Evolutionary conservation across 2,329 filamentous ascomycete species (phyloP), one percentile per base, ranked within the genome.

Genomic region (Thelonectria rubi): DNA sequence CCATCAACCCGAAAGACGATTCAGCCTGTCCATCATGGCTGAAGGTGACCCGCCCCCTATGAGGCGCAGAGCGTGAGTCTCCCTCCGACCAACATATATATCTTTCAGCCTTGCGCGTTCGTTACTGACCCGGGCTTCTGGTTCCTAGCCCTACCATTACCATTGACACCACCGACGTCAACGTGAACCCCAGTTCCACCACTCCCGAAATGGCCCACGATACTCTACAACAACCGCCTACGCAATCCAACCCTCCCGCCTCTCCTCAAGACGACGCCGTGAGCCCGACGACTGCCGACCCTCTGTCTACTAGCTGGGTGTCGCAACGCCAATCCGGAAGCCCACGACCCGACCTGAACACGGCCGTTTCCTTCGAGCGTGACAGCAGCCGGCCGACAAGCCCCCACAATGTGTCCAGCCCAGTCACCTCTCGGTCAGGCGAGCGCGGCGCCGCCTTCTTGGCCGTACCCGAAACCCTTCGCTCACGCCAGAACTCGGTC

Each of bases 351-450:
- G 84, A 89, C 59, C 72, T 85, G 42, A 81, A 83, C 63, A 78
- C 81, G 14, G 80, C 84, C n/a, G 81, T 81, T 39, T 88, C 88
- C 1, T 89, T 91, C 67, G 89, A 91, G 18, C 87, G 80, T 66
- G 87, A 89, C 63, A 89, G 86, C 63, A 89, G 86, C 73, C 82
- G 88, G 60, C 90, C 90, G 1, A 89, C 86, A 12, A 92, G 89
- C 65, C 88, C 90, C 9, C 89, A 91, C 75, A 92, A 92, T 78
- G 82, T 92, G 51, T 90, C 88, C 26, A 87, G 80, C 64, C 84
- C 84, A 1, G 79, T 86, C 9, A 65, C 85, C 12, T 76, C 81
- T 17, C 78, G 78, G 15, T 76, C 74, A 17, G 79, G 76, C 76
- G 77, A 88, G 76, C 73, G 81, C 69, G 73, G 77, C 58, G 73